These are phyloP conservation scores for Gossypium raimondii DNA, from an alignment of 345 rosid species.

Conservation along the genomic window DNA sequence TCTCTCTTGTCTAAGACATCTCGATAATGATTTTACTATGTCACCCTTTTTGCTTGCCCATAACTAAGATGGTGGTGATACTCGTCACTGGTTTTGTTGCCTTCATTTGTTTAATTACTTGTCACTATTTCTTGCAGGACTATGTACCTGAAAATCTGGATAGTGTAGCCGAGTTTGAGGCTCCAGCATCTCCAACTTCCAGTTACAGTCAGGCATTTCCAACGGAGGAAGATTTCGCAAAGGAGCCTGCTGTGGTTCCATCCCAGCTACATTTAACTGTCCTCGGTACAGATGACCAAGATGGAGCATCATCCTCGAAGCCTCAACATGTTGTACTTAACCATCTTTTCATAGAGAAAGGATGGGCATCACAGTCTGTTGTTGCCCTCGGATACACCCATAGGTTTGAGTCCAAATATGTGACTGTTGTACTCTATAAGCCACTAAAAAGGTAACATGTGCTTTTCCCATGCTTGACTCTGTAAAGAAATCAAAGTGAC, in stretches of 20 bases:
- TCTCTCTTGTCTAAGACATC: background rate
- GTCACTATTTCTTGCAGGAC: conserved; percentile 41
- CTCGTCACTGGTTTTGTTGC: background rate
- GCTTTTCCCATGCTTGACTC: background rate
- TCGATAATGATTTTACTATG: background rate
- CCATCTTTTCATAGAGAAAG: conserved; percentile 79
- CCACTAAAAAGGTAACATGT: conserved; percentile 52
- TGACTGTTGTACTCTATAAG: conserved; percentile 85
- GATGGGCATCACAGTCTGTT: conserved; percentile 68
- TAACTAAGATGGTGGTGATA: background rate
- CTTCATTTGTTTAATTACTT: background rate
- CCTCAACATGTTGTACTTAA: conserved; percentile 87
- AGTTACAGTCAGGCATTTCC: conserved; percentile 63
- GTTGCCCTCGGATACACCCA: conserved; percentile 84
- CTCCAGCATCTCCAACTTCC: conserved; percentile 73
- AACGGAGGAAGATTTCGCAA: conserved; percentile 61
- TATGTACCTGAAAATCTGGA: conserved; percentile 74
- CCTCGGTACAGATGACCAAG: conserved; percentile 44
- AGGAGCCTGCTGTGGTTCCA: conserved; percentile 72
- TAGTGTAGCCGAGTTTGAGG: conserved; percentile 72
- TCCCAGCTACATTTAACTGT: conserved; percentile 69
- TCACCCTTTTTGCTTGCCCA: background rate
- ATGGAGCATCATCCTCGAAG: conserved; percentile 46
- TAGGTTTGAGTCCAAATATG: conserved; percentile 83
- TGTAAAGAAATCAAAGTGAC: conserved; percentile 26